Conservation (phyloP, 1,284 basidiomycete genomes). For the Moniliophthora roreri region DNA sequence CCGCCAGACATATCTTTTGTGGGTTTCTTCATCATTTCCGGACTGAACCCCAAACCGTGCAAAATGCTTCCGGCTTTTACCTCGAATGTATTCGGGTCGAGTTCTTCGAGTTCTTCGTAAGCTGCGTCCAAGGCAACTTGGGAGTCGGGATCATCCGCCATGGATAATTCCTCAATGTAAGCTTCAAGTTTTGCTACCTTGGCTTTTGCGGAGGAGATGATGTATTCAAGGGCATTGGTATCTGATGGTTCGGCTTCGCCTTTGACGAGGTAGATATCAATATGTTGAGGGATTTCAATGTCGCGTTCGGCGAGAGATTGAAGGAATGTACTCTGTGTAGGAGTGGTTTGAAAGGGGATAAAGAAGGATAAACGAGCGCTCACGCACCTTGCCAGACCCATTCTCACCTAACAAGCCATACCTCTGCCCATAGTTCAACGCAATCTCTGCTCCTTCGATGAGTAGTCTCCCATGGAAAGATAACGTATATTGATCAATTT, state of each 20-base stretch:
- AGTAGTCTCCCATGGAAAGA: conserved; percentile 97
- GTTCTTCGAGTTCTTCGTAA: conserved; percentile 96
- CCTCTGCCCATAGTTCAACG: conserved; percentile 96
- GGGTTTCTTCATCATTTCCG: conserved; percentile 92
- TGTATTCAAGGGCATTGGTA: conserved; percentile 95
- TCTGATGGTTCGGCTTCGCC: conserved; percentile 98
- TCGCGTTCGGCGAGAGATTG: conserved; percentile 88
- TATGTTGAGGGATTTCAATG: conserved; percentile 91
- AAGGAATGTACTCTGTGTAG: conserved; percentile 59
- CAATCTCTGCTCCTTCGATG: conserved; percentile 85
- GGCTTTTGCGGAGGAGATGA: conserved; percentile 87
- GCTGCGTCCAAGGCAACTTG: conserved; percentile 83
- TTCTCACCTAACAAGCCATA: conserved; percentile 97
- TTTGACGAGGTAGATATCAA: conserved; percentile 96
- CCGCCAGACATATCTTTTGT: conserved; percentile 99
- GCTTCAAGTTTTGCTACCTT: conserved; percentile 97
- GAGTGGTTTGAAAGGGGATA: conserved; percentile 4
- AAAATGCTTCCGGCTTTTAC: conserved; percentile 95
- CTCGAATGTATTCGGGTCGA: conserved; percentile 96
- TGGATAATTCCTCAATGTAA: conserved; percentile 91
- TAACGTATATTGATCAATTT: conserved; percentile 94
- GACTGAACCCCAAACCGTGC: conserved; percentile 93
- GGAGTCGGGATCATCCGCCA: conserved; percentile 82
- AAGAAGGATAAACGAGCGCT: no score
- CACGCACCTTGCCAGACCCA: conserved; percentile 92